Evolutionary conservation across 1,284 basidiomycete species (phyloP).

Genomic region (Vanrija humicola): DNA sequence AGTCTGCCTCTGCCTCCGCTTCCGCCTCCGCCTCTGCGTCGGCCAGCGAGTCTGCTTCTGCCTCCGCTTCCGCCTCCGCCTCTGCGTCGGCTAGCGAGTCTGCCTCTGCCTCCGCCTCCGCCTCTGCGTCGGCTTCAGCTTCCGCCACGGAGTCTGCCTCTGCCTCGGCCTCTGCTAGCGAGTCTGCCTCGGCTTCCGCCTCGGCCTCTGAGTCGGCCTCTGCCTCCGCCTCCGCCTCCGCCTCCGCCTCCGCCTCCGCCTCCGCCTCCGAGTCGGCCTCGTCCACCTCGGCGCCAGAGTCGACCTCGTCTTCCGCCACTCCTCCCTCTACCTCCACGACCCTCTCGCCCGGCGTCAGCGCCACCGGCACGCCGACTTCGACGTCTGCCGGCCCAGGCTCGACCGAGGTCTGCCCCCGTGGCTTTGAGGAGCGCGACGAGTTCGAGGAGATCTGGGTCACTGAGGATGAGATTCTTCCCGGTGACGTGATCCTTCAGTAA

Average conservation of each 20-base stretch:
- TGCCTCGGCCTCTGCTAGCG: not conserved
- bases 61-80: not conserved
- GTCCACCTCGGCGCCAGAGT: too few relatives aligned
- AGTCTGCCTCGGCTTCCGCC: not conserved
- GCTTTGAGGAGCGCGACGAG: conserved; percentile 20
- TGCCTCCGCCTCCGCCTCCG: not conserved
- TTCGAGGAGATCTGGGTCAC: conserved; percentile 36
- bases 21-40: not conserved
- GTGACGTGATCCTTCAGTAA: conserved; percentile 20
- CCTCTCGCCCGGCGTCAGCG: not conserved
- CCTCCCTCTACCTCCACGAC: not conserved
- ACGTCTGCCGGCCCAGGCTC: not conserved
- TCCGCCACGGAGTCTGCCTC: not conserved
- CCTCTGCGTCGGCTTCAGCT: not conserved
- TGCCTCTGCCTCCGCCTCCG: not conserved
- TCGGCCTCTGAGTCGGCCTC: not conserved
- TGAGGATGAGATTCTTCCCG: conserved; percentile 27
- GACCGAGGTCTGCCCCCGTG: conserved; percentile 12
- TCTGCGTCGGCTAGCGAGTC: not conserved
- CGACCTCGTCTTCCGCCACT: not conserved
- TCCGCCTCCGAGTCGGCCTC: not conserved
- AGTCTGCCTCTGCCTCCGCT: not conserved
- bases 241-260: not conserved
- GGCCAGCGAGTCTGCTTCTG: not conserved
- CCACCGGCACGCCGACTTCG: not conserved